These are phyloP conservation scores for Vicia sativa DNA, from an alignment of 306 rosid species.

Conservation along the genomic window DNA sequence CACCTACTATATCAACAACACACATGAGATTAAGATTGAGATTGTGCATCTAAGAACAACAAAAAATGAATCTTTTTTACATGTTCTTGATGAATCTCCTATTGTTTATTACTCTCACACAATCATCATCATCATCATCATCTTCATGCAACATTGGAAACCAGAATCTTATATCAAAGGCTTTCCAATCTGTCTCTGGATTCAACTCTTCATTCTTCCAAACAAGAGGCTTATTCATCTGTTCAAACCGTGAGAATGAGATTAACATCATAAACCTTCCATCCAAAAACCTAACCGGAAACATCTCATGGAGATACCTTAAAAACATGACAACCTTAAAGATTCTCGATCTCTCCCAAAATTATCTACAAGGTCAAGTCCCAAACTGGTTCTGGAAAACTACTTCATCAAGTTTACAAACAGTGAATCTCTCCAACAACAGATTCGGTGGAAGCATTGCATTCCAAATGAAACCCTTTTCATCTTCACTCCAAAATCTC, in stretches of 20 bases:
- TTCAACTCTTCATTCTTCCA: slow-evolving; percentile 61
- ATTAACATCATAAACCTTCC: slow-evolving; percentile 52
- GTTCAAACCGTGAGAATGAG: slow-evolving; percentile 41
- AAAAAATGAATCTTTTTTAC: slow-evolving; percentile 39
- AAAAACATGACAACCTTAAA: slow-evolving; percentile 58
- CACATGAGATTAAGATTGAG: slow-evolving; percentile 20
- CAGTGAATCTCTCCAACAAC: slow-evolving; percentile 64
- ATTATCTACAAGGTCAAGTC: slow-evolving; percentile 62
- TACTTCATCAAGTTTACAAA: slow-evolving; percentile 41
- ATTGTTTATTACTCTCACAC: slow-evolving; percentile 36
- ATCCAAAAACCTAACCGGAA: slow-evolving; percentile 63
- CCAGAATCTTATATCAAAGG: slow-evolving; percentile 49
- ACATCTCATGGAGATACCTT: slow-evolving; percentile 67
- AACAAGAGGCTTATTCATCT: slow-evolving; percentile 39
- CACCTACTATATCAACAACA: neutral
- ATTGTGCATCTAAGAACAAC: neutral
- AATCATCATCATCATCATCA: slow-evolving; percentile 33
- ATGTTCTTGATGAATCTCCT: slow-evolving; percentile 46
- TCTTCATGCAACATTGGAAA: slow-evolving; percentile 63
- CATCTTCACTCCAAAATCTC: slow-evolving; percentile 50
- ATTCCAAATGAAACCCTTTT: slow-evolving; percentile 51
- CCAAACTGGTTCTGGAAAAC: slow-evolving; percentile 73
- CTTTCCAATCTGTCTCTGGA: slow-evolving; percentile 66
- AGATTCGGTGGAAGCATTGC: slow-evolving; percentile 72
- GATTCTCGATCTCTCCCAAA: slow-evolving; percentile 68